Evolutionary conservation across 805 yeast species (phyloP).

Genomic region (Candida easanensis): DNA sequence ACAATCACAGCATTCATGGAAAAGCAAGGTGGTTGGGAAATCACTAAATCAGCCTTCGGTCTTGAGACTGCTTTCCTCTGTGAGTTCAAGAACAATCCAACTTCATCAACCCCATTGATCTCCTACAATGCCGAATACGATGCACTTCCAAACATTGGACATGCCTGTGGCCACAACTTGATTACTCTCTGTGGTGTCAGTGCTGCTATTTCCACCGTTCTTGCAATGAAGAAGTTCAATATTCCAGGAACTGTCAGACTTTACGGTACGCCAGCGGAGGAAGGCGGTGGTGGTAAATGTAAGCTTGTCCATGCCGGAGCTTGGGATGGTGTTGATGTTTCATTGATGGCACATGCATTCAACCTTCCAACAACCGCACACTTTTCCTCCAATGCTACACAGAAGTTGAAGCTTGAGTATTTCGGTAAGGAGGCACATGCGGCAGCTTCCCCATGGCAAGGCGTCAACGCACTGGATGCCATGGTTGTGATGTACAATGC

Average conservation of each 20-base stretch:
- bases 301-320: conserved; percentile 11
- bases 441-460: conserved; percentile 16
- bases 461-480: conserved; percentile 14
- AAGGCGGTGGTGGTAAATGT: conserved; percentile 12
- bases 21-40: conserved; percentile 11
- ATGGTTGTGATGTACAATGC: conserved; percentile 9
- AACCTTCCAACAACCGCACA: neutral
- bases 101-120: conserved; percentile 5
- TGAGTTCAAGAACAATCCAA: conserved; percentile 4
- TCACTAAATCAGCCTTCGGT: conserved; percentile 9
- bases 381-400: conserved; percentile 6
- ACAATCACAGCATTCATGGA: conserved; percentile 7
- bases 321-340: conserved; percentile 8
- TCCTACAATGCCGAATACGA: conserved; percentile 14
- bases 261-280: conserved; percentile 15
- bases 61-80: conserved; percentile 10
- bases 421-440: conserved; percentile 15
- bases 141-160: conserved; percentile 14
- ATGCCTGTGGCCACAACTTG: conserved; percentile 15
- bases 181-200: conserved; percentile 8
- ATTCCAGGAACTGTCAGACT: conserved; percentile 13
- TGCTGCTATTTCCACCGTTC: conserved; percentile 7
- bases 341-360: conserved; percentile 8
- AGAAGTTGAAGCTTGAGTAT: conserved; percentile 7
- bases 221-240: conserved; percentile 10